phyloP scores from a whole-genome alignment of 495 filamentous ascomycete species.

The Lophiostoma macrostomum region DNA sequence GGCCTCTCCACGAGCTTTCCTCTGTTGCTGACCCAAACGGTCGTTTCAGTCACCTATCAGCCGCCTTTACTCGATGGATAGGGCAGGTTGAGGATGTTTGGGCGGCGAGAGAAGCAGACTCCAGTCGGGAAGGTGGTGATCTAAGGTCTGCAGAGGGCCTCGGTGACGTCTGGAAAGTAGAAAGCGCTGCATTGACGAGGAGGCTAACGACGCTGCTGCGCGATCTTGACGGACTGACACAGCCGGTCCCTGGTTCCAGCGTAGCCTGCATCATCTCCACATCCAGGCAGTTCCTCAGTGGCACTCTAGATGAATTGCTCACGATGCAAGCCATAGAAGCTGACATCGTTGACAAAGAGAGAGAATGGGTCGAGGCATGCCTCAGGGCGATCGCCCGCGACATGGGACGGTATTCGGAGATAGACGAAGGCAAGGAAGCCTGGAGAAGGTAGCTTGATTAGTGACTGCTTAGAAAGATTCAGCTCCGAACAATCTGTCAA shows the following conservation, averaged over 20 bases:
- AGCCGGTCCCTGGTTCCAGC: slow-evolving; percentile 25
- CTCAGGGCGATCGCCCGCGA: slow-evolving; percentile 19
- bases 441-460: slow-evolving; percentile 25
- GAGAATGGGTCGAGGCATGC: slow-evolving; percentile 26
- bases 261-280: slow-evolving; percentile 19
- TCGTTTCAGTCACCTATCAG: slow-evolving; percentile 47
- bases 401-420: slow-evolving; percentile 5
- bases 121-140: slow-evolving; percentile 6
- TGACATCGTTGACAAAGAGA: slow-evolving; percentile 19
- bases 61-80: slow-evolving; percentile 54
- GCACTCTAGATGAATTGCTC: slow-evolving; percentile 25
- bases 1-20: slow-evolving; percentile 51
- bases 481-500: background rate
- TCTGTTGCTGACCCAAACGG: slow-evolving; percentile 49
- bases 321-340: slow-evolving; percentile 23
- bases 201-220: slow-evolving; percentile 23
- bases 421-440: slow-evolving; percentile 7
- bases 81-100: slow-evolving; percentile 43
- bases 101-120: slow-evolving; percentile 36
- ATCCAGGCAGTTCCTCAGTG: slow-evolving; percentile 19
- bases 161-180: slow-evolving; percentile 27
- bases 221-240: slow-evolving; percentile 25
- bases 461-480: no score
- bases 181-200: slow-evolving; percentile 27
- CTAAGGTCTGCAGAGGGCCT: slow-evolving; percentile 21